Conservation (phyloP, 1,139 yeast genomes). For the Geotrichum klebahnii region DNA sequence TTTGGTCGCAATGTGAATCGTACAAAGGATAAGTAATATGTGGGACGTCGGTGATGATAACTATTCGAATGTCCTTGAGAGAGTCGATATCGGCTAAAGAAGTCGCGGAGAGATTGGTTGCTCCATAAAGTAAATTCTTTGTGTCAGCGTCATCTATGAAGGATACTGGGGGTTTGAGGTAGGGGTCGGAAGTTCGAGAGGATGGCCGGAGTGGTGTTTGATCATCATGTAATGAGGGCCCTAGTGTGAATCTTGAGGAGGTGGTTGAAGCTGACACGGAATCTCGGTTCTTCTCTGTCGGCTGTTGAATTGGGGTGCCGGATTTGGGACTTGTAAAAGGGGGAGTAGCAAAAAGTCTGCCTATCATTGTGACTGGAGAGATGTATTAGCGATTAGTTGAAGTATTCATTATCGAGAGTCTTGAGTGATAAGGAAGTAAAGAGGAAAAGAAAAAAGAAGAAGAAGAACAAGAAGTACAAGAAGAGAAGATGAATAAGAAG, state of each 20-base stretch:
- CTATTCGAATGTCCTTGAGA: conserved; percentile 30
- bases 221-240: not conserved
- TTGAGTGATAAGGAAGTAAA: too few species aligned
- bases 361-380: conserved; percentile 6
- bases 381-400: too few species aligned
- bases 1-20: conserved; percentile 24
- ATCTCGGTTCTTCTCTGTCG: too few species aligned
- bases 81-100: conserved; percentile 22
- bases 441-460: too few species aligned
- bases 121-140: conserved; percentile 32
- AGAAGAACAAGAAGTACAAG: too few species aligned
- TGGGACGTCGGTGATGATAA: conserved; percentile 28
- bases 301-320: not conserved
- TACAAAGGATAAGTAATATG: conserved; percentile 27
- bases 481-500: too few species aligned
- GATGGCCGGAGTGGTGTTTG: not conserved
- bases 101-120: conserved; percentile 9
- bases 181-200: not conserved
- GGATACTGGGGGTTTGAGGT: conserved; percentile 18
- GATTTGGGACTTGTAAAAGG: not conserved
- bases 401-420: too few species aligned
- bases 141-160: conserved; percentile 34
- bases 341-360: conserved; percentile 7
- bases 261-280: too few species aligned
- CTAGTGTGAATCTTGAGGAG: too few species aligned